Base-by-base conservation (phyloP, 257 asterid species). In the Lycium barbarum region DNA sequence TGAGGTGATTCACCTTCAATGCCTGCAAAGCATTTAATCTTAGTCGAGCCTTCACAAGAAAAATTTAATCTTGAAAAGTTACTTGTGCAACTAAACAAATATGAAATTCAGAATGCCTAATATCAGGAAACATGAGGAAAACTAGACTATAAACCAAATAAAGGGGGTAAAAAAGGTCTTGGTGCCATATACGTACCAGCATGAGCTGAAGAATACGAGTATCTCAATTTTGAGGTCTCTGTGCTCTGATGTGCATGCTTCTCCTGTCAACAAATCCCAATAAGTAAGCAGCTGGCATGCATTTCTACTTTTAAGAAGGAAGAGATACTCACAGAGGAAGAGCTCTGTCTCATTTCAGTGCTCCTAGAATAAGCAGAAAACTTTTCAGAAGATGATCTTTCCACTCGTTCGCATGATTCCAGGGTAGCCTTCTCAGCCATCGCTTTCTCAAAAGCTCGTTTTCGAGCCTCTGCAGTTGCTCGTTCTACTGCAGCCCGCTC, bases 401-500 rank as follows among this genome's bases (percentile, higher is more conserved):
- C 95, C 40, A 89, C 89, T 72, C 85, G 91, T 80, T 76, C 92
- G 33, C 82, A 87, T 72, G 83, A 71, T 80, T 87, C 92, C 70
- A 82, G 73, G 49, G 87, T 81, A 88, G 91, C 83, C 85, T 86
- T 93, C 74, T 88, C 92, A 84, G 91, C 89, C 94, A 88, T 90
- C 81, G 90, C 87, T 88, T 92, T 95, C 86, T 90, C 93, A 83
- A 92, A 87, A 90, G 98, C 97, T 86, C 97, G 91, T 61, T 90
- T 97, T 6, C 94, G 90, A 88, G 98, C 97, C 93, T 94, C 99
- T 84, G 91, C 89, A 82, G 93, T 92, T 86, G 98, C 96, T 90
- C 97, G 92, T 87, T 94, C 98, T 47, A 92, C 95, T 4, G 97
- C 95, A 91, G 97, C 93, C 72, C 92, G 96, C 86, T 95, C 99